Base-by-base conservation (phyloP, 2,329 filamentous ascomycete genomes). In the Westerdykella sp. region DNA sequence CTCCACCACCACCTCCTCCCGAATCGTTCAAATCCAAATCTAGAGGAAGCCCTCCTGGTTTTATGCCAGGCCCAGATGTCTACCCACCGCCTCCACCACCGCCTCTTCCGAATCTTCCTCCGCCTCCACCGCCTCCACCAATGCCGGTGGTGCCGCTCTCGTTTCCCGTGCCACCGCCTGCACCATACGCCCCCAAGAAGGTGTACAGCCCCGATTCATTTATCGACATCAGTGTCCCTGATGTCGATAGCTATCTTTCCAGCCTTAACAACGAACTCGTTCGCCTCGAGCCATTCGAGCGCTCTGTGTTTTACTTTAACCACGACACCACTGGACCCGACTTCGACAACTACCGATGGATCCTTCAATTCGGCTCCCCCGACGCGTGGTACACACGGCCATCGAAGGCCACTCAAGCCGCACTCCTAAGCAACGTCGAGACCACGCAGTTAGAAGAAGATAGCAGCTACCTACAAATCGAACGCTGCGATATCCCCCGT, bases 331-430 rank as follows among this genome's bases (percentile, higher is more conserved):
- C 25, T 4, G 4, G 9, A 10, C 9, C 25, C 7, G 25, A 28
- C 25, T 59, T 61, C 18, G 50, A 57, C 14, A 54, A 65, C 25
- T 45, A 56, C 28, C 42, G 46, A 9, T 67, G 62, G 62, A 43
- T 66, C 3, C 18, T 67, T 1, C 46, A 57, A 34, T 40, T 54
- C 35, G 60, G 53, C 1, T 44, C 31, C 4, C 51, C 59, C 1
- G 60, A 60, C 5, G 28, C 48, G 0, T 67, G 63, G 62, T 63
- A 66, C 21, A 15, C 25, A 13, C n/a, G 34, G 21, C 43, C 43
- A 5, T 15, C 6, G 5, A 35, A 35, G 32, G 25, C 25, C 11
- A 7, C 25, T 10, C 46, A 38, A 23, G 18, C 11, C n/a, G 21
- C 32, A 21, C n/a, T 22, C n/a, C 11, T 34, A 3, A 21, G 31